Percentiles rank a stretch among this genome's conserved stretches.
Evolutionary conservation across 2,329 filamentous ascomycete genomes (phyloP).

Genomic region (Akanthomyces dipterigenus): DNA sequence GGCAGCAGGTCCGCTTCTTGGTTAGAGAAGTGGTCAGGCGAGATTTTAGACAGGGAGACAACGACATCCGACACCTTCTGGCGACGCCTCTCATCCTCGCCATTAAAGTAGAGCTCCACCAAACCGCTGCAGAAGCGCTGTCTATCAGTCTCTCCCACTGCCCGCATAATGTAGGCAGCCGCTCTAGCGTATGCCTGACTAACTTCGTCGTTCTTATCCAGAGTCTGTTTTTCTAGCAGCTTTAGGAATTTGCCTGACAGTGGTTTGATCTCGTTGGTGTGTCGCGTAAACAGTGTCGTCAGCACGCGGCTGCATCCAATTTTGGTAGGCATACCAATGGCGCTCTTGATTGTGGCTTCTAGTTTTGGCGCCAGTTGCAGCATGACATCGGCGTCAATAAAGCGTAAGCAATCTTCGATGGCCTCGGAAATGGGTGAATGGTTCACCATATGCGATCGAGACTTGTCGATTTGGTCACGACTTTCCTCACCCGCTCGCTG

Average conservation of each 20-base stretch:
- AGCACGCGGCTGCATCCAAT: conserved; percentile 83
- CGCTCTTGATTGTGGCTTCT: conserved; percentile 72
- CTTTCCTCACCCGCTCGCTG: conserved; percentile 83
- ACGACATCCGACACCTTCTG: conserved; percentile 78
- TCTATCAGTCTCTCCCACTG: conserved; percentile 42
- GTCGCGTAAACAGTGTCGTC: conserved; percentile 75
- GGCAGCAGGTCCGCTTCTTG: conserved; percentile 72
- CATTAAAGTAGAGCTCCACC: conserved; percentile 69
- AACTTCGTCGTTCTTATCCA: conserved; percentile 92
- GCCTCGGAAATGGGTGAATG: conserved; percentile 87
- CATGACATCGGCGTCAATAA: conserved; percentile 75
- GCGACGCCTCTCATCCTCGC: conserved; percentile 69
- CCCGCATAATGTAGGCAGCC: conserved; percentile 73
- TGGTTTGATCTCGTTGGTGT: conserved; percentile 65
- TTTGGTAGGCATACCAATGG: conserved; percentile 88
- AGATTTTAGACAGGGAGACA: conserved; percentile 74
- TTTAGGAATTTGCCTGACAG: conserved; percentile 72
- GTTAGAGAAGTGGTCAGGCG: conserved; percentile 78
- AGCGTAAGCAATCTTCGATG: conserved; percentile 80
- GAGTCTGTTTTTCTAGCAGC: conserved; percentile 69
- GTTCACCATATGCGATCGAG: conserved; percentile 73
- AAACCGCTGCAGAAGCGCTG: conserved; percentile 45
- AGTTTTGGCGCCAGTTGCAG: conserved; percentile 63
- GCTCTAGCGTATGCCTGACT: conserved; percentile 82
- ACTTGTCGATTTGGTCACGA: conserved; percentile 82